Evolutionary conservation across 768 basidiomycete genomes (phyloP), one percentile per base, ranked within the genome.

Genomic region (Phanerodontia chrysosporium): DNA sequence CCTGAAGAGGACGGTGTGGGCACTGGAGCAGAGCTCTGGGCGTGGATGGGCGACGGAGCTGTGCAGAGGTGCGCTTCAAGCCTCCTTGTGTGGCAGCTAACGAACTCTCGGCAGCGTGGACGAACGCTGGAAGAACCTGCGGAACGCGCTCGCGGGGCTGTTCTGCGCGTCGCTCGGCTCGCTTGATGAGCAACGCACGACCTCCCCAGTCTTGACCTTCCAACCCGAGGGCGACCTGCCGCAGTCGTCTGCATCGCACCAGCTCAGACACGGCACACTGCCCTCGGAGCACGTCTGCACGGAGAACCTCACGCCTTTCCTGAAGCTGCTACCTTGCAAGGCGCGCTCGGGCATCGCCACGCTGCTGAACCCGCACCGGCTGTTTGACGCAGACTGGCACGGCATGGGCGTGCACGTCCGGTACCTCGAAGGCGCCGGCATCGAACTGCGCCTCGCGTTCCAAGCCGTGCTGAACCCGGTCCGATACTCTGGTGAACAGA

Each of bases 241-340:
- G 0, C 69, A 73, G 49, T 78, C 78, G 72, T 72, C 75, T 28
- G 62, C 70, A 10, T 73, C 76, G 14, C 81, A 89, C 58, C 75
- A 78, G 46, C 77, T 93, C 25, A 85, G 87, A 59, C 87, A 95
- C 65, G 91, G 89, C 1, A 83, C 83, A 8, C 80, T 89, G 21
- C 89, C 90, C 7, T 90, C 87, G 2, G 92, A 95, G 68, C 79
- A 87, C 64, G 90, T 98, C n/a, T 99, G 96, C 69, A 98, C 96
- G 4, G 97, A 98, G 69, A 98, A 98, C 67, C 76, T 98, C 9
- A 98, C 96, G 0, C 96, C 97, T 0, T 97, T 98, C 74, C 80
- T 98, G 58, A 94, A 96, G 69, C 84, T 98, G 10, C 76, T 98
- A 1, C 97, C 97, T 0, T 98, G 96, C 78, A 92, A 97, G 68